These are phyloP conservation scores for Diaporthe citri DNA, from an alignment of 2,329 filamentous ascomycete species.

Conservation along the genomic window DNA sequence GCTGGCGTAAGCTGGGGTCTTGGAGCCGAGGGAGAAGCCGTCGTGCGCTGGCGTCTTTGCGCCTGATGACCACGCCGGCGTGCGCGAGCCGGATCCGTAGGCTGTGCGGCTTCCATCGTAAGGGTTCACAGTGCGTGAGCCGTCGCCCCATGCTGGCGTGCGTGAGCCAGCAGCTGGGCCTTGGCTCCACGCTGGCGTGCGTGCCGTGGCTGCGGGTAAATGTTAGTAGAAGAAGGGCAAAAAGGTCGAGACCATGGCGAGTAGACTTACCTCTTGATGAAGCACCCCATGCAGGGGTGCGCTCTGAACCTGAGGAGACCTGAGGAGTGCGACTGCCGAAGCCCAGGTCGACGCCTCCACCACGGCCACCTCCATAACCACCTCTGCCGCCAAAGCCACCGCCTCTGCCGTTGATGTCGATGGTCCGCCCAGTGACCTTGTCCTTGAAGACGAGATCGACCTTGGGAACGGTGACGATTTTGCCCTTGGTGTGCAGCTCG, in stretches of 20 bases:
- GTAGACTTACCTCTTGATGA: constrained; percentile 69
- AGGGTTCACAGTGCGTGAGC: constrained; percentile 75
- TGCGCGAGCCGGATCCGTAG: constrained; percentile 80
- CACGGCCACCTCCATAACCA: constrained; percentile 59
- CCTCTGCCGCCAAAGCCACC: constrained; percentile 56
- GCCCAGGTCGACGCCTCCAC: constrained; percentile 58
- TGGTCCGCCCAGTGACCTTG: constrained; percentile 80
- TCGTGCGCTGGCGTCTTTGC: constrained; percentile 78
- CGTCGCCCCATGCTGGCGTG: constrained; percentile 79
- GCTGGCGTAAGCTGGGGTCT: constrained; percentile 72
- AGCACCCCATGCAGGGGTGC: constrained; percentile 82
- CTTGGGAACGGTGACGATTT: constrained; percentile 87
- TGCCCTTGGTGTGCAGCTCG: constrained; percentile 94
- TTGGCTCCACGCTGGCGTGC: constrained; percentile 73
- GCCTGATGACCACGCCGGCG: constrained; percentile 83
- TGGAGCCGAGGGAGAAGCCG: constrained; percentile 75
- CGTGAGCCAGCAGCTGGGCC: constrained; percentile 66
- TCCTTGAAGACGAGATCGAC: constrained; percentile 89
- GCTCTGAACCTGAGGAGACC: constrained; percentile 69
- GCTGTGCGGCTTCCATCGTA: constrained; percentile 82
- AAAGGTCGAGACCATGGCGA: not conserved
- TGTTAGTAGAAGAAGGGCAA: constrained; percentile 44
- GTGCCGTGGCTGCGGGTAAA: constrained; percentile 62
- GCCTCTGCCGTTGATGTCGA: constrained; percentile 74
- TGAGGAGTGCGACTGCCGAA: constrained; percentile 80